Evolutionary conservation across 495 filamentous ascomycete genomes (phyloP), one percentile per base, ranked within the genome.

Genomic region (Aspergillus sclerotiicarbonarius): DNA sequence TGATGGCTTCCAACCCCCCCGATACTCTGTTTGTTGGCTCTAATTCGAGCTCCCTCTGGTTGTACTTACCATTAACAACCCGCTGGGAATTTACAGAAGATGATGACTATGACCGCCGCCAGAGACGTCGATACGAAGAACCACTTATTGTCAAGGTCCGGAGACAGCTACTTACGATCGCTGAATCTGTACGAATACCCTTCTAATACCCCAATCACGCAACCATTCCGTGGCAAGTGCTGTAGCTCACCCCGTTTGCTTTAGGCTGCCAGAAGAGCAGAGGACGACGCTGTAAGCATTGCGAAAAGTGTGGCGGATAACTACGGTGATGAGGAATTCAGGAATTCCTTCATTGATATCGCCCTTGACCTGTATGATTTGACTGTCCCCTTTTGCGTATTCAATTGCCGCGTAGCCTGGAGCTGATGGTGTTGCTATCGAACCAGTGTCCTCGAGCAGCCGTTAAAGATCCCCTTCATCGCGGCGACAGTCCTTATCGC

Each of bases 401-500:
- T 47, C 20, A 6, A 39, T 10, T 8, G 19, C 39, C 44, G 12
- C 5, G 30, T 39, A 21, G 49, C 41, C 21, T n/a, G 15, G 30
- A 35, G 37, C 61, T 62, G 35, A 62, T 41, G 12, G 16, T 20
- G 13, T 41, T 3, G 9, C 9, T 30, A 33, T 37, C 7, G 33
- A 39, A 16, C 12, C 37, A 84, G 79, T 43, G 78, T 87, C 43
- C 64, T 92, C 19, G 94, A 99, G 73, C 94, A 99, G 72, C 93
- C 95, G 0, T 87, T 99, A 72, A 97, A 97, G 76, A 93, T 91
- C 52, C 95, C 94, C 2, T 97, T 96, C 69, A 80, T 94, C 52
- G 92, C 91, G 29, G 88, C 87, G 21, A 84, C 92, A 4, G 79
- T 92, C 29, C 78, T 96, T 49, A 82, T 89, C 45, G 78, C 84